These are phyloP conservation scores for Ceratopteris richardii DNA, from an alignment of 75 land plant species.

Conservation along the genomic window DNA sequence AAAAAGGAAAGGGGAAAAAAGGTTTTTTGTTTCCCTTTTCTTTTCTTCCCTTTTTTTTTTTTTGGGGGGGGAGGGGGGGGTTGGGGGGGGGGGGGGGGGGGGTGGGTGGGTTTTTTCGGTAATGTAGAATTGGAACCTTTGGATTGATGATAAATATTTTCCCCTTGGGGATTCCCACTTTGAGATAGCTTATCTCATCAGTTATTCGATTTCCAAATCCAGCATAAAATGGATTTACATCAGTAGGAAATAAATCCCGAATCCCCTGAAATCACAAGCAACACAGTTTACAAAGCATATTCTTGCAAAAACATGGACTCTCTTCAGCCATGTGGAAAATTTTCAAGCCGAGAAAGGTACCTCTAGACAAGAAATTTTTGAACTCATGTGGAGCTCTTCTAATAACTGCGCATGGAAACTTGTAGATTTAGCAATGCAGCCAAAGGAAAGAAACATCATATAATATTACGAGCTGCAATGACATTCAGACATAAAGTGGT, in stretches of 20 bases:
- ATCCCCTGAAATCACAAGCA: conserved; percentile 22
- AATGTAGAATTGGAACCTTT: conserved; percentile 22
- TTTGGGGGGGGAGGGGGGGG: no score
- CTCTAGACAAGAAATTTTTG: conserved; percentile 40
- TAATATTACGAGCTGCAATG: no score
- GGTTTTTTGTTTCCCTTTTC: no score
- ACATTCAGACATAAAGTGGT: no score
- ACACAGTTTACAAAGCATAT: no score
- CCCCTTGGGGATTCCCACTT: conserved; percentile 52
- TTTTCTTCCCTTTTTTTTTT: neutral
- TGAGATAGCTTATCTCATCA: conserved; percentile 43
- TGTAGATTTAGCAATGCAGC: no score
- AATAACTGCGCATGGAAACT: conserved; percentile 39
- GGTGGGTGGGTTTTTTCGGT: no score
- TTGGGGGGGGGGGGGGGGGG: no score
- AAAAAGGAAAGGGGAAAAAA: neutral
- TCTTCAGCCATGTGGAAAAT: neutral
- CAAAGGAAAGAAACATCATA: no score
- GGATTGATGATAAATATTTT: conserved; percentile 47
- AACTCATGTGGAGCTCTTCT: conserved; percentile 43
- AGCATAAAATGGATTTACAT: conserved; percentile 41
- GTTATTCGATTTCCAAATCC: conserved; percentile 47
- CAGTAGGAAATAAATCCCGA: conserved; percentile 29
- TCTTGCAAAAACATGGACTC: no score
- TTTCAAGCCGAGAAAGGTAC: conserved; percentile 14